Evolutionary conservation across 23 red algal genomes (phyloP), one percentile per base, ranked within the genome.

Genomic region (Porphyridium purpureum): DNA sequence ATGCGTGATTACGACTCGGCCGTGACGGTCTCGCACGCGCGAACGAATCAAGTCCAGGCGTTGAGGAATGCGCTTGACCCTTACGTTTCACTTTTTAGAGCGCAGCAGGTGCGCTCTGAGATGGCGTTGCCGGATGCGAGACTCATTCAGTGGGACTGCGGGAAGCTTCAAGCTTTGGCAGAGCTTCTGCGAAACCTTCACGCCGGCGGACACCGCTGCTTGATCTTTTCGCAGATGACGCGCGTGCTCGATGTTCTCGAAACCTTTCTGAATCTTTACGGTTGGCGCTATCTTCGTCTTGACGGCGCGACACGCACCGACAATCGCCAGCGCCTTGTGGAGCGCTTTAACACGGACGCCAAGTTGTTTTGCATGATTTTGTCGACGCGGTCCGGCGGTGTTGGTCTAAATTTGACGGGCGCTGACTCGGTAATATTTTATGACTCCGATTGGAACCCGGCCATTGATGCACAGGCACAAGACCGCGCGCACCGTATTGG

Each of bases 221-320:
- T 95, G 8, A 95, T 95, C 40, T 95, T 95, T 41, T 84, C 88
- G 2, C 88, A 95, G 33, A 95, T 95, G 88, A 63, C 66, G 11
- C 71, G 66, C n/a, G 63, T 95, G 44, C 71, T 95, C 9, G 76
- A 95, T 38, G 63, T 95, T 67, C 53, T 95, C 52, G 79, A 95
- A 36, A 68, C 72, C 9, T 84, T 95, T 64, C 29, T 95, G 19
- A 75, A 75, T 44, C 40, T 95, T 47, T 78, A 85, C 51, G 50
- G 54, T 31, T 57, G 55, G 24, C 56, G 58, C 40, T 95, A 85
- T 50, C 61, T 95, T 3, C 72, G 88, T 0, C 47, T 95, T 47
- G 88, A 95, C 69, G 88, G 88, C 2, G 66, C 56, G 30, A 95
- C 88, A 7, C 69, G 52, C 29, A 81, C 88, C 11, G 88, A 84